These are phyloP conservation scores for Aeschynomene evenia DNA, from an alignment of 306 rosid species.

Conservation along the genomic window DNA sequence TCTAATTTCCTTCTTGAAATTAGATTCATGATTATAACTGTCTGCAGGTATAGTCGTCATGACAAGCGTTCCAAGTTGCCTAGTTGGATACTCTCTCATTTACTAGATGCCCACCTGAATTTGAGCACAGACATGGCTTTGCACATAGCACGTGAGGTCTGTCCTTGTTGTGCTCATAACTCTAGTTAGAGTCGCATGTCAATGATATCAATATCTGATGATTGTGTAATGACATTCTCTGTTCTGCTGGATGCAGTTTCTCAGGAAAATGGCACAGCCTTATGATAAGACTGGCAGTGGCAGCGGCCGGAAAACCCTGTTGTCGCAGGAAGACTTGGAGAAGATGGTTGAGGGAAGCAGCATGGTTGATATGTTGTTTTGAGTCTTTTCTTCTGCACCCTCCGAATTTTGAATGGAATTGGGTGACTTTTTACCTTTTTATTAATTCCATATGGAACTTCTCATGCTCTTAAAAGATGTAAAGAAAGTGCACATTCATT, in stretches of 20 bases:
- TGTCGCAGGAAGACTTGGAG: conserved; percentile 82
- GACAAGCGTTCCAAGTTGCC: conserved; percentile 96
- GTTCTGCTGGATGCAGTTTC: conserved; percentile 59
- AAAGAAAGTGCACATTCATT: conserved; percentile 5
- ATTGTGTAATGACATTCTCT: neutral
- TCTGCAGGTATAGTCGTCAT: conserved; percentile 87
- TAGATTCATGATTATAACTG: conserved; percentile 10
- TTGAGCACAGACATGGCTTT: conserved; percentile 99
- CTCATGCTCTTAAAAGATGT: neutral
- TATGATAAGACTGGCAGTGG: conserved; percentile 81
- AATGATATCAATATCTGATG: neutral
- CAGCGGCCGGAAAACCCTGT: conserved; percentile 65
- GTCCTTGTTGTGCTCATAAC: conserved; percentile 24
- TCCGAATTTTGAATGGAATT: neutral
- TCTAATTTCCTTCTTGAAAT: neutral
- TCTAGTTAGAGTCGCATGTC: neutral
- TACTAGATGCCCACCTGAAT: conserved; percentile 91
- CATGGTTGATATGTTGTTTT: conserved; percentile 52
- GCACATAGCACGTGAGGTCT: conserved; percentile 89
- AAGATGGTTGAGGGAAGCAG: conserved; percentile 57
- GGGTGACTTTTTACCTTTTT: conserved; percentile 8
- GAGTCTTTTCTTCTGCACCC: conserved; percentile 9
- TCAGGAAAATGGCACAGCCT: conserved; percentile 94
- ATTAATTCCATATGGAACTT: neutral
- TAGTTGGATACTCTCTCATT: conserved; percentile 88